Evolutionary conservation across 306 rosid genomes (phyloP), one percentile per base, ranked within the genome.

Genomic region (Ammopiptanthus mongolicus): DNA sequence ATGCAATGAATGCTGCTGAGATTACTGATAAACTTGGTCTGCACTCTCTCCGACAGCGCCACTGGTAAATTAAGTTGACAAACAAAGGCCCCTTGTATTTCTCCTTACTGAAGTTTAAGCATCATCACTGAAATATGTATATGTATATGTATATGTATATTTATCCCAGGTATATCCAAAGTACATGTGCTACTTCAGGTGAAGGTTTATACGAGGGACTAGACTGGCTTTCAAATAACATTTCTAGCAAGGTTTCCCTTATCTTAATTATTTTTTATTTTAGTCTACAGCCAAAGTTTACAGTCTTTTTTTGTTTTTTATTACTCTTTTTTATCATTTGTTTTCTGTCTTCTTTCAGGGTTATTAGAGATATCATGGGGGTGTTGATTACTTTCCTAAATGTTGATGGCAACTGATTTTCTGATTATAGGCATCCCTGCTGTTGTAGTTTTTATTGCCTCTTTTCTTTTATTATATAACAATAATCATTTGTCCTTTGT

Each of bases 1-100:
- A 87, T 81, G 89, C 90, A 41, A 88, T 88, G 92, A 86, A 88
- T 84, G 88, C 92, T 79, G 92, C 92, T 62, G 92, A 88, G 73
- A 86, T 88, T 52, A 84, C 90, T 0, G 90, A 82, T 64, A 88
- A 85, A 78, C 88, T 88, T 37, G 90, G 93, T 59, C 86, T 87
- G 33, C 90, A 87, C 73, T 86, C 90, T 77, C 90, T 86, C 31
- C 78, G 88, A 65, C 93, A 88, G 78, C 90, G 88, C 55, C 93
- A 88, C 78, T 84, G 93, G 93, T 88, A 53, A 34, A 34, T 34
- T 42, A 68, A 63, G 65, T 69, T 15, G 52, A 55, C 25, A 65
- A 58, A 21, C 76, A 51, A 6, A 22, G 53, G 23, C 19, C 56
- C 8, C 0, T 75, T 41, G 31, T 52, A 53, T 46, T 52, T 31